Base-by-base conservation (phyloP, 345 rosid genomes). In the Eutrema japonicum region DNA sequence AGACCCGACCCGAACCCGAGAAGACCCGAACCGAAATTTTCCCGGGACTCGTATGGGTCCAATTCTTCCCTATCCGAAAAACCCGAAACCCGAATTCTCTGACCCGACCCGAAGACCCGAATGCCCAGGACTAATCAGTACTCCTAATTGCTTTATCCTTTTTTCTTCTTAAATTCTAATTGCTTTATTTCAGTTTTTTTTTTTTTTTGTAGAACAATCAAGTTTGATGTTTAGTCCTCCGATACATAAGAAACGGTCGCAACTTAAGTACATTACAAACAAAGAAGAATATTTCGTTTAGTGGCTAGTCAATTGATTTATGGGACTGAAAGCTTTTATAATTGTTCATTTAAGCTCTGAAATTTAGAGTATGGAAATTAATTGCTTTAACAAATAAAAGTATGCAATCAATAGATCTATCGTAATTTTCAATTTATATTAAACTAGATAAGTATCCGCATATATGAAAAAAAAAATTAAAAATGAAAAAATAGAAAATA, bases 211-310 rank as follows among this genome's bases (percentile, higher is more conserved):
- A 65, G 41, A 33, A 46, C 45, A 40, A 58, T 30, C 8, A 66
- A 32, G 5, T 56, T 56, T 47, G 48, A 26, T 57, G 45, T 38
- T 65, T 66, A 66, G 13, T 57, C 16, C 51, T 64, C 58, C 0
- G 66, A 32, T 57, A 41, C 47, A 58, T 8, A 47, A 47, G 59
- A 56, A 66, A 66, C 72, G 29, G 43, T 74, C 8, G 45, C 11
- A 48, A 11, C 18, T 27, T 32, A 30, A 42, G 22, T 26, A 26
- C 35, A 55, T 46, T 16, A 27, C 32, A 50, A 22, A 10, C 40
- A 64, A 51, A 42, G 10, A 47, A 29, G 66, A 46, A 38, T 9
- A n/a, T 16, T 6, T 33, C 6, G 47, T 43, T 14, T 32, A 26
- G 18, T 72, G 13, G 37, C 45, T 13, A 41, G 54, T 54, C 48